Base-by-base conservation (phyloP, 2,329 filamentous ascomycete species). In the Karstenula rhodostoma region DNA sequence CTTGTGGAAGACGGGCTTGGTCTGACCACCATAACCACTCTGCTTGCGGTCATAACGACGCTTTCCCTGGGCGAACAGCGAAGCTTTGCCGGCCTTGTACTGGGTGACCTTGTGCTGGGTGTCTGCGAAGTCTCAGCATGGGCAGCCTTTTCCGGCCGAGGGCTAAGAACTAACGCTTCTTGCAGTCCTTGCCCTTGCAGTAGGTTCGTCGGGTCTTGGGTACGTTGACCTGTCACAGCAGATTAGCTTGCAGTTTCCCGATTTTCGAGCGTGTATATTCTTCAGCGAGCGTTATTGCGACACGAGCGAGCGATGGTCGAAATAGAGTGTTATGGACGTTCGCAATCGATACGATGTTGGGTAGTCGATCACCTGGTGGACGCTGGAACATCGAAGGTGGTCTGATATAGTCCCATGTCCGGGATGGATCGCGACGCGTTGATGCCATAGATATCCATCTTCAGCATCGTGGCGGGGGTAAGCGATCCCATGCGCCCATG, bases 1-100 rank as follows among this genome's bases (percentile, higher is more conserved):
- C 71, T 77, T 99, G 92, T 98, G 95, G 92, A 98, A 99, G 80
- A 99, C 94, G 77, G 96, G 95, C 88, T 99, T 99, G 80, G 95
- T 99, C 88, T 99, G 95, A 94, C 95, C 95, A 92, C 95, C 95
- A 82, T 97, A 98, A 92, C 94, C 94, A 82, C 90, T 93, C 87
- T 98, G 94, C 89, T 98, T 98, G 68, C 74, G 73, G 63, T 77
- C 74, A 87, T 98, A 98, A 90, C 94, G 94, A 85, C 94, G 92
- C 92, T 98, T 99, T 89, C 94, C 94, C 89, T 99, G 94, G 73
- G 93, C 93, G 87, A 93, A 96, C 73, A 94, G 87, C 79, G 93
- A 96, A 80, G 93, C 93, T 89, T 96, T 96, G 84, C 92, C 92
- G 80, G 92, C 92, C 87, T 96, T 97, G 90, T 97, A 96, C 86